A percentile compares a stretch with the other conserved stretches of the same genome.
phyloP scores from a whole-genome alignment of 1,139 yeast genomes.

The Meyerozyma sp. region DNA sequence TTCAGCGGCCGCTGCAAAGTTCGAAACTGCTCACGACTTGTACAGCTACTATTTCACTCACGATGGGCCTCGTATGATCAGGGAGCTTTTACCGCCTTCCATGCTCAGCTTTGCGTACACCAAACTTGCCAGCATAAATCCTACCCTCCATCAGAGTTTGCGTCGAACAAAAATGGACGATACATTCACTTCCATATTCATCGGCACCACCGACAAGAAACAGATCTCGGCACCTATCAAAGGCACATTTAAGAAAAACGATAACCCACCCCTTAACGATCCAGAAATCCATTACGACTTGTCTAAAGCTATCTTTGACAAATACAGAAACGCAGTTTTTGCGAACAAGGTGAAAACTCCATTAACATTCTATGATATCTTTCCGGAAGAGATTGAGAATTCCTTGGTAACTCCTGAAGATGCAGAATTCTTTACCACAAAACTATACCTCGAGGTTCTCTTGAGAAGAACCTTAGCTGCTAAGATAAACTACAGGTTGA shows the following conservation, averaged over 20 bases:
- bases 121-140: slow-evolving; percentile 17
- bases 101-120: slow-evolving; percentile 23
- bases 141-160: slow-evolving; percentile 12
- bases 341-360: slow-evolving; percentile 14
- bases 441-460: slow-evolving; percentile 31
- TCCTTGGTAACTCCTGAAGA: slow-evolving; percentile 19
- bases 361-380: slow-evolving; percentile 24
- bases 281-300: slow-evolving; percentile 3
- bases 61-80: slow-evolving; percentile 20
- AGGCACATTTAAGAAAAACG: slow-evolving; percentile 11
- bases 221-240: slow-evolving; percentile 16
- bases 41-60: slow-evolving; percentile 18
- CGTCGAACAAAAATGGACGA: slow-evolving; percentile 4
- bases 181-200: slow-evolving; percentile 1
- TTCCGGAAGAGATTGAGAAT: slow-evolving; percentile 24
- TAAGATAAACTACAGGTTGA: slow-evolving; percentile 33
- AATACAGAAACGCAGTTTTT: slow-evolving; percentile 27
- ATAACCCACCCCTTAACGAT: slow-evolving; percentile 3
- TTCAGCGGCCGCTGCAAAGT: slow-evolving; percentile 12
- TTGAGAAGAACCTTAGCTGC: slow-evolving; percentile 41
- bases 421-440: slow-evolving; percentile 24
- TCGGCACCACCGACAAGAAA: slow-evolving; percentile 1
- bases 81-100: slow-evolving; percentile 24
- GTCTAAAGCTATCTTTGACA: slow-evolving; percentile 12
- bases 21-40: slow-evolving; percentile 22